Evolutionary conservation across 805 yeast species (phyloP).

Genomic region (Jamesozyma piceae): DNA sequence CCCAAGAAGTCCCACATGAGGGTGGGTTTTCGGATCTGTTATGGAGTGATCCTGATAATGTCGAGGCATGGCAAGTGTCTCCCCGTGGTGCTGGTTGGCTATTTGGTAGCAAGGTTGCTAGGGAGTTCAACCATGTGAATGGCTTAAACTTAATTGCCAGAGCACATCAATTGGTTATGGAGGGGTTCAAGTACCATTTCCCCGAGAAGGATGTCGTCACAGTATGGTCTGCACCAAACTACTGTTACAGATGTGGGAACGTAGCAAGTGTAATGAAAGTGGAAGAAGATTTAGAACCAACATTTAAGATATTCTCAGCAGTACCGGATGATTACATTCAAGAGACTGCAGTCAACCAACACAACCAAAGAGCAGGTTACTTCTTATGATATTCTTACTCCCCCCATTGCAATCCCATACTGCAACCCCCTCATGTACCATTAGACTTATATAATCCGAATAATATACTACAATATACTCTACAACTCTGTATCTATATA

Average conservation of each 20-base stretch:
- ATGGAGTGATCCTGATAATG: conserved; percentile 97
- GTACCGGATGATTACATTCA: conserved; percentile 69
- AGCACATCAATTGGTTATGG: conserved; percentile 98
- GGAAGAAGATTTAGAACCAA: conserved; percentile 76
- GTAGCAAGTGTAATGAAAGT: conserved; percentile 98
- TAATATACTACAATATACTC: too few species aligned
- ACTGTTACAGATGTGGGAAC: too few species aligned
- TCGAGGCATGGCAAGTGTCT: conserved; percentile 95
- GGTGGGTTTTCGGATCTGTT: conserved; percentile 97
- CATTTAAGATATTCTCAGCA: conserved; percentile 89
- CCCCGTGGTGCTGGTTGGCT: conserved; percentile 99
- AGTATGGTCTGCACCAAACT: too few species aligned
- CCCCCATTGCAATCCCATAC: too few species aligned
- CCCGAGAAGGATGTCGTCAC: conserved; percentile 94
- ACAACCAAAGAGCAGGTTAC: conserved; percentile 30
- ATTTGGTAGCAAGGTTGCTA: conserved; percentile 85
- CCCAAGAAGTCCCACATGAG: conserved; percentile 98
- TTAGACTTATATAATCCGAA: too few species aligned
- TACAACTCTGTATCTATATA: too few species aligned
- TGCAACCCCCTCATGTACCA: too few species aligned
- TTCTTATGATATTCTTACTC: conserved; percentile 25
- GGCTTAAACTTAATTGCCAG: conserved; percentile 82
- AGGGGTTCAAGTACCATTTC: conserved; percentile 93
- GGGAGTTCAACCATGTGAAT: conserved; percentile 94
- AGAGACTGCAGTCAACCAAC: conserved; percentile 21